A percentile compares a stretch with the other conserved stretches of the same genome.
Conservation (phyloP, 78 protist genomes). For the Andalucia godoyi region DNA sequence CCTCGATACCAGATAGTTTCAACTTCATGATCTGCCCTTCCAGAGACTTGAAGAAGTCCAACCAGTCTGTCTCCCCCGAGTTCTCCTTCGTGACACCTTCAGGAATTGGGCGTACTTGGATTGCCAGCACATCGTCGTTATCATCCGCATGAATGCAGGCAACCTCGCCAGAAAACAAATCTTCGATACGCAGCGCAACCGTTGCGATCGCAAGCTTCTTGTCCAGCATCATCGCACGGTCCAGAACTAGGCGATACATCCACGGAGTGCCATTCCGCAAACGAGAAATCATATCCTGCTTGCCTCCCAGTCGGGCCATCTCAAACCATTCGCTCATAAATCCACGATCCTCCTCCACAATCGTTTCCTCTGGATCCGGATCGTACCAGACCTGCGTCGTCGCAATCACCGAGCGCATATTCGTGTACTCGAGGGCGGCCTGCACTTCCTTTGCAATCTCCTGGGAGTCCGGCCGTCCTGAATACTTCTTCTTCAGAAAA, state of each 20-base stretch:
- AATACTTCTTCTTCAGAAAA: background rate
- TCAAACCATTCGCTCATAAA: too few relatives aligned
- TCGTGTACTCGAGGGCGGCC: slow-evolving; percentile 65
- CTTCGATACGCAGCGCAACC: slow-evolving; percentile 40
- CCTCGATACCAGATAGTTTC: slow-evolving; percentile 69
- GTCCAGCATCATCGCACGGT: slow-evolving; percentile 45
- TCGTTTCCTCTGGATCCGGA: slow-evolving; percentile 63
- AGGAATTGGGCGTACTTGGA: slow-evolving; percentile 68
- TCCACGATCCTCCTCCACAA: slow-evolving; percentile 70
- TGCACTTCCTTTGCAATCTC: slow-evolving; percentile 31
- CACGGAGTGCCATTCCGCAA: slow-evolving; percentile 29
- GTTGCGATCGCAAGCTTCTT: slow-evolving; percentile 41
- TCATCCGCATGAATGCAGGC: slow-evolving; percentile 60
- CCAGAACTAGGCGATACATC: slow-evolving; percentile 83
- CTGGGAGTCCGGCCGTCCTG: background rate
- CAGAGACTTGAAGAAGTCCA: too few relatives aligned
- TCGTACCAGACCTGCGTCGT: slow-evolving; percentile 88
- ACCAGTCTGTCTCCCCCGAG: slow-evolving; percentile 35
- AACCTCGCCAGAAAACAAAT: slow-evolving; percentile 31
- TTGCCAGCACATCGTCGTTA: slow-evolving; percentile 64
- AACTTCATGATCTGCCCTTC: too few relatives aligned
- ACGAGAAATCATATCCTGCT: too few relatives aligned
- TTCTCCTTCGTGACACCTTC: slow-evolving; percentile 11
- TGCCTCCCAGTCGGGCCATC: too few relatives aligned
- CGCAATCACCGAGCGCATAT: slow-evolving; percentile 51